Evolutionary conservation across 2,329 filamentous ascomycete genomes (phyloP).

Genomic region (Thermothelomyces thermophilus): DNA sequence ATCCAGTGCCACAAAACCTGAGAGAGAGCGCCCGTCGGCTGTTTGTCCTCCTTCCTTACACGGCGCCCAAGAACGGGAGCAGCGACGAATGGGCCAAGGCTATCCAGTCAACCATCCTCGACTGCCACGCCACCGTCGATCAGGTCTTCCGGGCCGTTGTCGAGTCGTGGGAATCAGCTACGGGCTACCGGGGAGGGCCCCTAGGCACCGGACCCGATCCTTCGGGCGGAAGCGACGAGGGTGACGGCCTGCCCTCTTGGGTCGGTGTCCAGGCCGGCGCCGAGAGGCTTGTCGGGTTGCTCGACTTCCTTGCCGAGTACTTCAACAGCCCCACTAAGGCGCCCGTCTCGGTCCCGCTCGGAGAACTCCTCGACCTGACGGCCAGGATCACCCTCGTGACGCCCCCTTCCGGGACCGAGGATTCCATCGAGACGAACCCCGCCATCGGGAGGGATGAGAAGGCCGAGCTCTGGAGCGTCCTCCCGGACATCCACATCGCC

Average conservation of each 20-base stretch:
- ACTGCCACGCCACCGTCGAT: conserved; percentile 66
- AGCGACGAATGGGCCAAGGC: conserved; percentile 72
- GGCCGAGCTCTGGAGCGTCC: conserved; percentile 65
- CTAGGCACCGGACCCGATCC: conserved; percentile 43
- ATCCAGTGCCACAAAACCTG: conserved; percentile 45
- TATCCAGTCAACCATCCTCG: conserved; percentile 53
- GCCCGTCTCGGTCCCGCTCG: conserved; percentile 60
- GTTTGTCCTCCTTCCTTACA: conserved; percentile 66
- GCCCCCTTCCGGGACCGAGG: conserved; percentile 40
- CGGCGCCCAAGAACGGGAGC: conserved; percentile 70
- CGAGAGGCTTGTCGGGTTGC: conserved; percentile 59
- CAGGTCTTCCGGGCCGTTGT: conserved; percentile 70
- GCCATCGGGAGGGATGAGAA: conserved; percentile 74
- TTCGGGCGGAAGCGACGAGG: conserved; percentile 38
- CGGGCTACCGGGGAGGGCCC: conserved; percentile 40
- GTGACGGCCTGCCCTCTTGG: conserved; percentile 61
- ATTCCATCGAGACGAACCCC: conserved; percentile 57
- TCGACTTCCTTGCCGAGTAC: conserved; percentile 59
- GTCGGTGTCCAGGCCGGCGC: conserved; percentile 65
- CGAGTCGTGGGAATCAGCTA: conserved; percentile 72
- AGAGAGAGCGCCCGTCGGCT: conserved; percentile 56
- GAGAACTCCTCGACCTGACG: conserved; percentile 60
- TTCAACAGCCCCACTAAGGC: conserved; percentile 58
- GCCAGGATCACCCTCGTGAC: conserved; percentile 63
- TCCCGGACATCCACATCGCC: conserved; percentile 69